Conservation (phyloP, 306 rosid genomes). For the Prunus armeniaca region DNA sequence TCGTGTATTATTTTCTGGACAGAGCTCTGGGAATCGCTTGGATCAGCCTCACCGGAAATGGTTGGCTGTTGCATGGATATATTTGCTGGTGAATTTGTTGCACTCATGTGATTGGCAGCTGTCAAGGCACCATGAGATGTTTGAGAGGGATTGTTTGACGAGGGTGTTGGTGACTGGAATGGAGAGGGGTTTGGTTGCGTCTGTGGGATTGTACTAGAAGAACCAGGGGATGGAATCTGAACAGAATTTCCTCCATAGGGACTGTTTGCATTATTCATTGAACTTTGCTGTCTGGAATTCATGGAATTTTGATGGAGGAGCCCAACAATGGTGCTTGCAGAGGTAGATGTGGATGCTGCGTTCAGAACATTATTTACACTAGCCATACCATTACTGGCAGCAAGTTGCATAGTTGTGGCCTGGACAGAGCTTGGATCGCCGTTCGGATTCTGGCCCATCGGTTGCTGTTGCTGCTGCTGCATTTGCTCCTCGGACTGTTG, state of each 20-base stretch:
- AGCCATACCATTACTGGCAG: slow-evolving; percentile 71
- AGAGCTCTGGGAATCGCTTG: slow-evolving; percentile 74
- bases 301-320: slow-evolving; percentile 95
- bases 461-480: slow-evolving; percentile 57
- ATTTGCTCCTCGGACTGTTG: slow-evolving; percentile 68
- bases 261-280: slow-evolving; percentile 75
- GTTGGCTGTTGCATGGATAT: slow-evolving; percentile 74
- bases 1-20: slow-evolving; percentile 82
- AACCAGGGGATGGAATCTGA: slow-evolving; percentile 91
- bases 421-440: slow-evolving; percentile 59
- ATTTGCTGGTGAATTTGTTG: slow-evolving; percentile 72
- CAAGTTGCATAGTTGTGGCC: slow-evolving; percentile 59
- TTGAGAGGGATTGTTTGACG: slow-evolving; percentile 74
- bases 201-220: slow-evolving; percentile 68
- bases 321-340: slow-evolving; percentile 91
- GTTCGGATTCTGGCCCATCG: slow-evolving; percentile 49
- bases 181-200: slow-evolving; percentile 70
- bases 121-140: slow-evolving; percentile 60
- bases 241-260: slow-evolving; percentile 83
- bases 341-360: slow-evolving; percentile 67
- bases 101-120: slow-evolving; percentile 64
- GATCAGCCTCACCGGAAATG: slow-evolving; percentile 74
- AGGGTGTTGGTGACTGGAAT: slow-evolving; percentile 80
- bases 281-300: slow-evolving; percentile 77
- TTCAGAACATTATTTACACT: slow-evolving; percentile 62